phyloP scores from a whole-genome alignment of 73 alveolate genomes.

The Stentor coeruleus region DNA sequence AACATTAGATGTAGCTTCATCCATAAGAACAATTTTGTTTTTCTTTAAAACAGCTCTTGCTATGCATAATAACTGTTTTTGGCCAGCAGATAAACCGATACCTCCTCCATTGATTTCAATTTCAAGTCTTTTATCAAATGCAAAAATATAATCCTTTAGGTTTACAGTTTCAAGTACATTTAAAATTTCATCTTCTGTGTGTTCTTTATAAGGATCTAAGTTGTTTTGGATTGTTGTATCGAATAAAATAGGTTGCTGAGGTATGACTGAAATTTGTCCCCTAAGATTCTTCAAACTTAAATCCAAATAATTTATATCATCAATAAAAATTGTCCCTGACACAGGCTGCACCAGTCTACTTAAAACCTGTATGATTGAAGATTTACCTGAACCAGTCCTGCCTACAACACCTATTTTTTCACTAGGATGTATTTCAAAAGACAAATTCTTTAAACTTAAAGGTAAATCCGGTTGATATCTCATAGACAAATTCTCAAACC shows the following conservation, averaged over 20 bases:
- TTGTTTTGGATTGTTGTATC: slow-evolving; percentile 64
- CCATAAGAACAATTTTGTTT: slow-evolving; percentile 81
- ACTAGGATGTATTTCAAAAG: slow-evolving; percentile 23
- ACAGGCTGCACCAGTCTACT: slow-evolving; percentile 61
- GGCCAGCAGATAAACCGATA: slow-evolving; percentile 32
- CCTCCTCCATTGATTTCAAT: slow-evolving; percentile 52
- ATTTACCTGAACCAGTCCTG: slow-evolving; percentile 86
- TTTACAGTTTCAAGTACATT: slow-evolving; percentile 45
- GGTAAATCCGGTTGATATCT: slow-evolving; percentile 45
- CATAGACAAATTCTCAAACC: slow-evolving; percentile 7
- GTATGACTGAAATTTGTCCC: slow-evolving; percentile 55
- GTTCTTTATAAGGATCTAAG: slow-evolving; percentile 72
- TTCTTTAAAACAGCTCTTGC: slow-evolving; percentile 37
- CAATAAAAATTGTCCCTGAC: slow-evolving; percentile 52
- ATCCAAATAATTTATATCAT: slow-evolving; percentile 49
- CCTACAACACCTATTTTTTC: slow-evolving; percentile 69
- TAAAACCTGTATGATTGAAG: slow-evolving; percentile 57
- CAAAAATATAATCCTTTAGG: slow-evolving; percentile 34
- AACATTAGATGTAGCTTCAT: slow-evolving; percentile 96
- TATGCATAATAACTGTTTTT: slow-evolving; percentile 29
- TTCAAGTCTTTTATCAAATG: slow-evolving; percentile 64
- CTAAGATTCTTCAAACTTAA: slow-evolving; percentile 62
- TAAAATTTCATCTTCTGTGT: slow-evolving; percentile 46
- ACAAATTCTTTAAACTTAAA: slow-evolving; percentile 27
- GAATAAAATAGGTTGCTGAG: slow-evolving; percentile 65